phyloP scores from a whole-genome alignment of 371 early-diverging fungal species.

The Actinomortierella wolfii region DNA sequence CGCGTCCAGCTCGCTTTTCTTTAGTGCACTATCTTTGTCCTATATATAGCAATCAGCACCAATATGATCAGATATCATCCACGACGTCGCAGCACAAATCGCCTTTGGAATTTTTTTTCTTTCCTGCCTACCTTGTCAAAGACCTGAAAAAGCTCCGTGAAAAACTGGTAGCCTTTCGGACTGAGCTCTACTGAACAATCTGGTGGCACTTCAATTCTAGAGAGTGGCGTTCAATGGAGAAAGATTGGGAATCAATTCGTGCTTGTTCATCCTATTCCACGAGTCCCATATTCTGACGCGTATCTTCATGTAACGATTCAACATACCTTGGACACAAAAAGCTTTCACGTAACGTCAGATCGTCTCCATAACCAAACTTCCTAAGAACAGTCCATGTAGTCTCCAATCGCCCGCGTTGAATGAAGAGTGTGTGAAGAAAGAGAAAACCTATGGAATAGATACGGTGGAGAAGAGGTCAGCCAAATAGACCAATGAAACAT shows the following conservation, averaged over 20 bases:
- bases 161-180: slow-evolving; percentile 92
- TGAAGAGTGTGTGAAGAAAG: slow-evolving; percentile 91
- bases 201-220: slow-evolving; percentile 81
- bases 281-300: too few species aligned
- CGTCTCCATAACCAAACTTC: slow-evolving; percentile 95
- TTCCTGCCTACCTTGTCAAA: slow-evolving; percentile 93
- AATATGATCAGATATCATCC: not conserved
- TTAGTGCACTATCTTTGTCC: slow-evolving; percentile 96
- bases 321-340: slow-evolving; percentile 82
- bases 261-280: slow-evolving; percentile 2
- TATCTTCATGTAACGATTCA: too few species aligned
- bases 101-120: too few species aligned
- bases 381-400: slow-evolving; percentile 97
- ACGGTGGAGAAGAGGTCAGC: not conserved
- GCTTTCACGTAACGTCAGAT: slow-evolving; percentile 87
- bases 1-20: slow-evolving; percentile 79
- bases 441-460: slow-evolving; percentile 71
- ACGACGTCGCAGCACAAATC: too few species aligned
- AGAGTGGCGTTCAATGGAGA: slow-evolving; percentile 4
- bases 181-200: slow-evolving; percentile 94
- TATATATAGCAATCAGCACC: slow-evolving; percentile 21
- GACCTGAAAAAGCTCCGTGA: slow-evolving; percentile 90
- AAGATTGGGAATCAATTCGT: slow-evolving; percentile 1
- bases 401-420: slow-evolving; percentile 94
- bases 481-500: too few species aligned